Base-by-base conservation (phyloP, 2,329 filamentous ascomycete species). In the Plenodomus lindquistii region DNA sequence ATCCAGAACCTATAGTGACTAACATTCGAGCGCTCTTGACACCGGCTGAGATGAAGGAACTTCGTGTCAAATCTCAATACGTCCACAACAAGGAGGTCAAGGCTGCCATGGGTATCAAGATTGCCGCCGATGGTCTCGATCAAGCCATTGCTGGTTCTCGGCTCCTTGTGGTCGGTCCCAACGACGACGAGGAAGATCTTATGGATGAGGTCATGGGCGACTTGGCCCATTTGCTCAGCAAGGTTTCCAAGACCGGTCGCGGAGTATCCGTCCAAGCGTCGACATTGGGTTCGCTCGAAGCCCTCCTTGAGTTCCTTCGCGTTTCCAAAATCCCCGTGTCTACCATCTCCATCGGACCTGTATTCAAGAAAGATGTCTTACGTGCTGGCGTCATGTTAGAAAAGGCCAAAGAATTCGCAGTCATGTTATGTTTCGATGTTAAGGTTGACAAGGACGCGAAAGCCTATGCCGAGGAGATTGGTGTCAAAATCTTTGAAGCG, bases 1-100 rank as follows among this genome's bases (percentile, higher is more conserved):
- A 93, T n/a, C 94, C 97, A 70, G 94, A 95, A 21, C 87, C 91
- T 43, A 99, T 99, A 70, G 85, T 87, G 51, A 99, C 94, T 6
- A 97, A 97, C 62, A 94, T 99, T 65, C 85, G 94, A 77, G 95
- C 94, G 13, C 82, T 99, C 20, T 81, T 99, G 43, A 99, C 94
- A 3, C 94, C 94, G 1, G 92, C 91, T 10, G 89, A 91, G 52
- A 85, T 99, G 71, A 94, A 91, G 70, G 94, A 99, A 73, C 76
- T 99, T 57, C 91, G 95, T 72, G 84, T 99, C 65, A 97, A 97
- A 77, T 96, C 92, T 2, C 83, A 87, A 55, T 99, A 99, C 67
- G 93, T 99, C 22, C 95, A 99, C 80, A 97, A 99, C 80, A 97
- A 99, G 79, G 91, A 96, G 74, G 92, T 97, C 77, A 99, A 97